Conservation (phyloP, 306 rosid genomes). For the Hippophae gyantsensis region DNA sequence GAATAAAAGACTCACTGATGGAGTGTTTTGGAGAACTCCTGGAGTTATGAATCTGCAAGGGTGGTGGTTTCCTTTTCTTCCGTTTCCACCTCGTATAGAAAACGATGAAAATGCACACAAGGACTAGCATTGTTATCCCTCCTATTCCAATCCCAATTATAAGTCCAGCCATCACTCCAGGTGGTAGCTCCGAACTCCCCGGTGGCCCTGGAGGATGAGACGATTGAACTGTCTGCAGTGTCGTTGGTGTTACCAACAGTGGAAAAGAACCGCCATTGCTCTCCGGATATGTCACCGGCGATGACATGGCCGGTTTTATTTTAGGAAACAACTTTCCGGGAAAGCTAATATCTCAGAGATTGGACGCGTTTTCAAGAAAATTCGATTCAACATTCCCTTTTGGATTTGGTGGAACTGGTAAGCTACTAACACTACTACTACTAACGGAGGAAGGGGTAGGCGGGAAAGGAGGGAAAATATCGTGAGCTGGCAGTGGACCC, state of each 20-base stretch:
- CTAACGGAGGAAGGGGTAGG: no score
- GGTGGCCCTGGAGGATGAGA: neutral
- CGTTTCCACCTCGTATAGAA: conserved; percentile 17
- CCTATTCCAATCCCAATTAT: conserved; percentile 29
- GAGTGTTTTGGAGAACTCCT: conserved; percentile 11
- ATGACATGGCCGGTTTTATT: no score
- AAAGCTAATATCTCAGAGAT: no score
- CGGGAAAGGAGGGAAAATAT: no score
- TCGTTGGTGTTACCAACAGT: neutral
- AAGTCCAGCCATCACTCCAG: conserved; percentile 6
- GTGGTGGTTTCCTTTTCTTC: conserved; percentile 10
- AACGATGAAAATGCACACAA: conserved; percentile 19
- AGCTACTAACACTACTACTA: no score
- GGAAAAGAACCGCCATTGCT: neutral
- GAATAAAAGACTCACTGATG: conserved; percentile 17
- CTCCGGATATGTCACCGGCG: no score
- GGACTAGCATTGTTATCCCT: conserved; percentile 22
- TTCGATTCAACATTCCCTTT: no score
- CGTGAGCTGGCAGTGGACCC: no score
- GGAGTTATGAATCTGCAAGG: neutral
- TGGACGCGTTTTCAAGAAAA: no score
- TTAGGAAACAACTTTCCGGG: no score
- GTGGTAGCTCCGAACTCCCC: neutral
- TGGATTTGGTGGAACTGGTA: no score
- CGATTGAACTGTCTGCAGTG: conserved; percentile 1